Conservation (phyloP, 306 rosid species). For the Sicyos baderoa region DNA sequence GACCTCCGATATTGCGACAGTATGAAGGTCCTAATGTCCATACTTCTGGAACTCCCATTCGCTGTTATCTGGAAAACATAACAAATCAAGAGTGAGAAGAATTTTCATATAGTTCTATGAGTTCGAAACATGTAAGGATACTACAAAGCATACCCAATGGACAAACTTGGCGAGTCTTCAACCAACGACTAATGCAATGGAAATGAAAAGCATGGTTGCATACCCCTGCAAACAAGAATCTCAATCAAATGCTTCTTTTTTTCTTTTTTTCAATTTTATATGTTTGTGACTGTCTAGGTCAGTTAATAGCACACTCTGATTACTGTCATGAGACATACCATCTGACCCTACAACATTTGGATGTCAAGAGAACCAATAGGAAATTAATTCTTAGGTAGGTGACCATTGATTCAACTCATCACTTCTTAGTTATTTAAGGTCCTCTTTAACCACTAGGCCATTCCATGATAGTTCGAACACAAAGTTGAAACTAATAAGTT, state of each 20-base stretch:
- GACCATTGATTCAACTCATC: too few species aligned
- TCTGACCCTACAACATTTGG: too few species aligned
- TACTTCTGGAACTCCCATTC: constrained; percentile 98
- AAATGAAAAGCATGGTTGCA: constrained; percentile 91
- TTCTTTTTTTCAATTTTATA: too few species aligned
- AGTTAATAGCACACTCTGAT: too few species aligned
- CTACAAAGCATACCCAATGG: constrained; percentile 55
- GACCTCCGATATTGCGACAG: not conserved
- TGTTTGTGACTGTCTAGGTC: too few species aligned
- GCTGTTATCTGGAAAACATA: constrained; percentile 55
- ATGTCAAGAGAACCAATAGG: too few species aligned
- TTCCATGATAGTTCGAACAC: not conserved
- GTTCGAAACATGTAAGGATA: not conserved
- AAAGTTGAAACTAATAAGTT: too few species aligned
- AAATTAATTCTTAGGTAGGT: too few species aligned
- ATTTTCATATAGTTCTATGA: not conserved
- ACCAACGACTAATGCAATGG: constrained; percentile 95
- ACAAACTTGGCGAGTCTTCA: constrained; percentile 89
- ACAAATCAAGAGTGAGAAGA: not conserved
- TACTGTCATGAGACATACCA: too few species aligned
- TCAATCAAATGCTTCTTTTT: not conserved
- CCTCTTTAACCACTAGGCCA: too few species aligned
- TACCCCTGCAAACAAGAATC: constrained; percentile 34
- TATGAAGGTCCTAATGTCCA: constrained; percentile 55
- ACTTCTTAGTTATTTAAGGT: too few species aligned